A percentile compares a stretch with the other conserved stretches of the same genome.
phyloP scores from a whole-genome alignment of 495 filamentous ascomycete genomes.

The Parachaetomium inaequale region DNA sequence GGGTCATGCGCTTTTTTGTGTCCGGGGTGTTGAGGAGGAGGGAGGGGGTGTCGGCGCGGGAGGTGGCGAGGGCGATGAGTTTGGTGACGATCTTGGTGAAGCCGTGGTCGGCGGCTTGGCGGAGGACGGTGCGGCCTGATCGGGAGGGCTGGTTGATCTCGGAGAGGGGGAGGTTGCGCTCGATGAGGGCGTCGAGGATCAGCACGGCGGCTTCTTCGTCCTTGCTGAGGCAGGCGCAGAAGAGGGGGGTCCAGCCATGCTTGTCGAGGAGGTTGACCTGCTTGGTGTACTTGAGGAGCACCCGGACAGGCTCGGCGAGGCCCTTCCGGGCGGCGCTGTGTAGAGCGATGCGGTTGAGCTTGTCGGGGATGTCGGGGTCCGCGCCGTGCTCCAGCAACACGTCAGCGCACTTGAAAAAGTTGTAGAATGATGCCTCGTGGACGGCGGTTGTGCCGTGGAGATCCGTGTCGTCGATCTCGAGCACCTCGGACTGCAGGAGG shows the following conservation, averaged over 20 bases:
- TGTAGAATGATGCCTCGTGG: constrained; percentile 13
- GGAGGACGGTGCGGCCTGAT: constrained; percentile 21
- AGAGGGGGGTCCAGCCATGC: constrained; percentile 24
- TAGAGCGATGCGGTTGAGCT: constrained; percentile 48
- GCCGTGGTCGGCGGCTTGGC: constrained; percentile 25
- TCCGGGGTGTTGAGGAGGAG: constrained; percentile 22
- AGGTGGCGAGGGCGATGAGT: constrained; percentile 9
- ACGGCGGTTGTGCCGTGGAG: constrained; percentile 22
- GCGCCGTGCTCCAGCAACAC: constrained; percentile 28
- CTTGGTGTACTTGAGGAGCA: constrained; percentile 47
- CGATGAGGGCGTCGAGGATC: constrained; percentile 24
- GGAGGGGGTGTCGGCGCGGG: constrained; percentile 6
- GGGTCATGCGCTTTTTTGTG: constrained; percentile 23
- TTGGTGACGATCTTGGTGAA: constrained; percentile 20
- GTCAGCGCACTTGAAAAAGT: constrained; percentile 5
- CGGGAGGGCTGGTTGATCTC: constrained; percentile 27
- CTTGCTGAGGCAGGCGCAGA: constrained; percentile 21
- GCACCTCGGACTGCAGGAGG: constrained; percentile 8
- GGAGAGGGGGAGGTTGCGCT: constrained; percentile 11
- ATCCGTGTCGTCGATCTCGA: constrained; percentile 25
- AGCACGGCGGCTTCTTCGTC: constrained; percentile 14
- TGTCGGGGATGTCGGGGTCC: constrained; percentile 41
- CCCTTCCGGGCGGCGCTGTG: constrained; percentile 53
- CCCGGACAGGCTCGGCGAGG: constrained; percentile 41
- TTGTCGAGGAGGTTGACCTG: constrained; percentile 37